A percentile compares a stretch with the other conserved stretches of the same genome.
Evolutionary conservation across 164 flowering plant species (phyloP).

Genomic region (Vitis vinifera): ASM3070453v1 NC_081812.1:14891501-14892000

Average conservation of each 20-base stretch:
- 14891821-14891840: too few species aligned
- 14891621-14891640: conserved; percentile 91
- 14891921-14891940: conserved; percentile 90
- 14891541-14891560: conserved; percentile 57
- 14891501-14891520: conserved; percentile 23
- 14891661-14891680: conserved; percentile 92
- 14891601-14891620: conserved; percentile 69
- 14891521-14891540: conserved; percentile 16
- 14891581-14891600: conserved; percentile 87
- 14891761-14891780: not conserved
- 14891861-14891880: conserved; percentile 45
- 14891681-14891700: conserved; percentile 79
- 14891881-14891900: conserved; percentile 93
- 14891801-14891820: too few species aligned
- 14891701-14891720: conserved; percentile 82
- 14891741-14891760: not conserved
- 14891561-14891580: conserved; percentile 77
- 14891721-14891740: conserved; percentile 80
- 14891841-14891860: too few species aligned
- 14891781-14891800: not conserved
- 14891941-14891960: conserved; percentile 83
- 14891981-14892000: not conserved
- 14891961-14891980: conserved; percentile 76
- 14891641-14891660: conserved; percentile 89
- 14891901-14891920: conserved; percentile 96